Evolutionary conservation across 352 stramenopile species (phyloP), one percentile per base, ranked within the genome.

Genomic region (Blastocystis sp.): DNA sequence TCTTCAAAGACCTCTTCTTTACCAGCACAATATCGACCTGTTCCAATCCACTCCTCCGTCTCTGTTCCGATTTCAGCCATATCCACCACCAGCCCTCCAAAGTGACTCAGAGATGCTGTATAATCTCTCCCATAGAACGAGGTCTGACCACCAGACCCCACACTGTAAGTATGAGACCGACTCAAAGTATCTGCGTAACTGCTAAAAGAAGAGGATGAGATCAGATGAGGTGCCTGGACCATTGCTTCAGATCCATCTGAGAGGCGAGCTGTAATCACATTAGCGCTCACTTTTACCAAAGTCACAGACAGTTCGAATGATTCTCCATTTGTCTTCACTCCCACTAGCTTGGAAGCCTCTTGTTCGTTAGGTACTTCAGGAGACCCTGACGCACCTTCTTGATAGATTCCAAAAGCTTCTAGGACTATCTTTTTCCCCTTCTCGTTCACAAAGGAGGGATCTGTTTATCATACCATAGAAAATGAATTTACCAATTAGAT

Each of bases 281-380:
- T 84, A 51, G 54, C 19, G n/a, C 17, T 84, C 53, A 84, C 56
- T 24, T 66, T 84, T 15, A 40, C 42, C 19, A 84, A 27, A 5
- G 30, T 84, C 7, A 84, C 30, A 6, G n/a, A 19, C 24, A 84
- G n/a, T 9, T 58, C 22, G 51, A 84, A 84, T 51, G 59, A 37
- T 19, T 64, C 73, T 30, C 73, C 73, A 19, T 62, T 69, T 5
- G 73, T 42, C 2, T 57, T 54, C 51, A 84, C 73, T 57, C 53
- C 73, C 3, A n/a, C 48, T 1, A 84, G 27, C 19, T 37, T 27
- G 11, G 69, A 62, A 82, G 99, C 94, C 91, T 99, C 99, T 70
- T 96, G 96, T 64, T 99, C 91, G 81, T 93, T 97, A 5, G 96
- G 98, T 22, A 94, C 98, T 91, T 99, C 99, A 87, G 96, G 96